These are phyloP conservation scores for Polychaeton citri DNA, from an alignment of 2,329 filamentous ascomycete species.

Conservation along the genomic window DNA sequence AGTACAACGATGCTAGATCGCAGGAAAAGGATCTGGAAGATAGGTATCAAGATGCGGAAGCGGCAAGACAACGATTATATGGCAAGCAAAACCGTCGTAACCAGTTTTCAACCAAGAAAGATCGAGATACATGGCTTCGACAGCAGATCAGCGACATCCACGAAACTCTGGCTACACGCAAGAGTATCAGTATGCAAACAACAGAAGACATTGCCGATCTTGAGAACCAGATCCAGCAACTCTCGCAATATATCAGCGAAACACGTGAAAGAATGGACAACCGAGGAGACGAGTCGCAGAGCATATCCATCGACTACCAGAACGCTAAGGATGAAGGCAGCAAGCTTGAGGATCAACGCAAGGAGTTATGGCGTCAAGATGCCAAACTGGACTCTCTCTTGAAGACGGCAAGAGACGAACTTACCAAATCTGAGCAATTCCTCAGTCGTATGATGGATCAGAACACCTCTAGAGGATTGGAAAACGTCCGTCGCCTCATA, in stretches of 20 bases:
- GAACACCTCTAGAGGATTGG: conserved; percentile 72
- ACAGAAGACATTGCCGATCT: conserved; percentile 68
- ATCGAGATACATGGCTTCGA: conserved; percentile 73
- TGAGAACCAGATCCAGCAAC: conserved; percentile 53
- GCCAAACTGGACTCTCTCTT: conserved; percentile 73
- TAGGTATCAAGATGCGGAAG: conserved; percentile 63
- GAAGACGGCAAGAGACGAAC: conserved; percentile 60
- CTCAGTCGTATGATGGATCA: conserved; percentile 80
- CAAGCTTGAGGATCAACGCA: conserved; percentile 71
- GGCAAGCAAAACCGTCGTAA: conserved; percentile 84
- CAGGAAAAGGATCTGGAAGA: conserved; percentile 59
- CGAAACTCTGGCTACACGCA: conserved; percentile 61
- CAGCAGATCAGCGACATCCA: conserved; percentile 72
- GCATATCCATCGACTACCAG: conserved; percentile 60
- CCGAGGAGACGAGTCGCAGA: conserved; percentile 60
- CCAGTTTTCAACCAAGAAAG: conserved; percentile 75
- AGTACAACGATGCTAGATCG: conserved; percentile 59
- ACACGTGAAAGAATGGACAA: conserved; percentile 64
- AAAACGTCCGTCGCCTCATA: conserved; percentile 74
- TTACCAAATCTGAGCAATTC: conserved; percentile 61
- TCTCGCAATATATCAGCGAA: conserved; percentile 59
- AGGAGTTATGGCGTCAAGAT: conserved; percentile 76
- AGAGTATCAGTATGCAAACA: conserved; percentile 71
- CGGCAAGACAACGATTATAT: conserved; percentile 63
- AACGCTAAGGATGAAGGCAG: conserved; percentile 67